Evolutionary conservation across 2,329 filamentous ascomycete genomes (phyloP).

Genomic region (Aureobasidium sp.): DNA sequence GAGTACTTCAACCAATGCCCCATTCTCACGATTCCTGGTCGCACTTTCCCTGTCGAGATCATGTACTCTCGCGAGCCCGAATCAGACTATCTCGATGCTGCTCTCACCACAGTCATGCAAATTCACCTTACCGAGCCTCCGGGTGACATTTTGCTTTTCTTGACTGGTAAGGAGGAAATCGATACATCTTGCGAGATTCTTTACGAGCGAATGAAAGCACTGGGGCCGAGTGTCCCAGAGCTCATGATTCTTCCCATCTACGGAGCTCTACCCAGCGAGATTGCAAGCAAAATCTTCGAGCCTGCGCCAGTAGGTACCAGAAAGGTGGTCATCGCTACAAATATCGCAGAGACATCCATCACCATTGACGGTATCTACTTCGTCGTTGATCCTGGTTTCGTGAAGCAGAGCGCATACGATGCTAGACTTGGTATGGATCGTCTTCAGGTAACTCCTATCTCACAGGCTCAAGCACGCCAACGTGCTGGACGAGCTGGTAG

Average conservation of each 20-base stretch:
- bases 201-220: conserved; percentile 89
- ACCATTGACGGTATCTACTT: conserved; percentile 98
- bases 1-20: conserved; percentile 93
- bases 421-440: conserved; percentile 98
- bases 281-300: conserved; percentile 91
- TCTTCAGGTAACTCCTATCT: conserved; percentile 90
- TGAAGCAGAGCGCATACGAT: conserved; percentile 96
- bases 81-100: conserved; percentile 88
- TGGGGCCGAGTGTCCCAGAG: conserved; percentile 85
- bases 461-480: conserved; percentile 93
- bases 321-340: conserved; percentile 96
- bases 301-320: conserved; percentile 76
- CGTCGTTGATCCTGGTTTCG: conserved; percentile 93
- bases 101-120: conserved; percentile 95
- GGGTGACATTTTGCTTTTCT: conserved; percentile 92
- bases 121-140: conserved; percentile 89
- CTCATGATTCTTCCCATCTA: conserved; percentile 94
- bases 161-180: conserved; percentile 97
- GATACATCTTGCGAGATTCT: conserved; percentile 90
- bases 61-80: conserved; percentile 94
- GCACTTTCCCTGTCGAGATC: conserved; percentile 92
- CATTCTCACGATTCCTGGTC: conserved; percentile 91
- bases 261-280: conserved; percentile 83
- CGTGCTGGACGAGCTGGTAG: conserved; percentile 85
- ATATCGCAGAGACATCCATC: conserved; percentile 96